A percentile compares a stretch with the other conserved stretches of the same genome.
phyloP scores from a whole-genome alignment of 371 early-diverging fungal genomes.

The Mortierella sp. region DNA sequence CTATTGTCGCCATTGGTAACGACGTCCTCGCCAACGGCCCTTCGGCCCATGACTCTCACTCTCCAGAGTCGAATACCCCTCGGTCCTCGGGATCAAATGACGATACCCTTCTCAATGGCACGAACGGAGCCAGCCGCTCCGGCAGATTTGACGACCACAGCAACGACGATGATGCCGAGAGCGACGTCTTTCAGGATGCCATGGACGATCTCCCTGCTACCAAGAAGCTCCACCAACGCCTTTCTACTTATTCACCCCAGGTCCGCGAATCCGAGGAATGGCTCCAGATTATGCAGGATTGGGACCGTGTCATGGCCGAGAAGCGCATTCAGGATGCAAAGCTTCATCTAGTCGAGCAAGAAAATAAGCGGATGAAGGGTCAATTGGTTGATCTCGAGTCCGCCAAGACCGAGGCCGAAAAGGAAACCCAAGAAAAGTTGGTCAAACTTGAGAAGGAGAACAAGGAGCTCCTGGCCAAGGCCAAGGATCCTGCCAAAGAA shows the following conservation, averaged over 20 bases:
- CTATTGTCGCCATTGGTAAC: conserved; percentile 47
- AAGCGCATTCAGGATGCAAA: conserved; percentile 51
- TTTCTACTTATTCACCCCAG: conserved; percentile 34
- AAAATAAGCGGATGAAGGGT: conserved; percentile 50
- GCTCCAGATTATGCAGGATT: conserved; percentile 53
- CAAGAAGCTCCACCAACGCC: conserved; percentile 39
- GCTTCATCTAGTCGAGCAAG: conserved; percentile 47
- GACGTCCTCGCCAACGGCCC: conserved; percentile 38
- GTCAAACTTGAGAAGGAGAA: conserved; percentile 25
- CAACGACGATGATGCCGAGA: conserved; percentile 18
- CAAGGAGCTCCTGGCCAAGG: conserved; percentile 25
- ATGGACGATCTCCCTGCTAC: conserved; percentile 44
- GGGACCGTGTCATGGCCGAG: conserved; percentile 54
- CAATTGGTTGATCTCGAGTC: conserved; percentile 39
- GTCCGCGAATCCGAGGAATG: conserved; percentile 46
- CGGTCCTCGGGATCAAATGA: too few species aligned
- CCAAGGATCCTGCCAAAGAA: conserved; percentile 49
- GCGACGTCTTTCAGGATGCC: conserved; percentile 42
- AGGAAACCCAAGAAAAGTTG: conserved; percentile 26
- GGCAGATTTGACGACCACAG: conserved; percentile 7
- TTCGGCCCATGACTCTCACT: conserved; percentile 7
- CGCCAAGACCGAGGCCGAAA: conserved; percentile 23
- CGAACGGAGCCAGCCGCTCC: conserved; percentile 19
- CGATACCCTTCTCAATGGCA: conserved; percentile 3
- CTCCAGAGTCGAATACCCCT: not conserved